Evolutionary conservation across 441 rosid genomes (phyloP), one percentile per base, ranked within the genome.

Genomic region (Pelargonium cotyledonis): DNA sequence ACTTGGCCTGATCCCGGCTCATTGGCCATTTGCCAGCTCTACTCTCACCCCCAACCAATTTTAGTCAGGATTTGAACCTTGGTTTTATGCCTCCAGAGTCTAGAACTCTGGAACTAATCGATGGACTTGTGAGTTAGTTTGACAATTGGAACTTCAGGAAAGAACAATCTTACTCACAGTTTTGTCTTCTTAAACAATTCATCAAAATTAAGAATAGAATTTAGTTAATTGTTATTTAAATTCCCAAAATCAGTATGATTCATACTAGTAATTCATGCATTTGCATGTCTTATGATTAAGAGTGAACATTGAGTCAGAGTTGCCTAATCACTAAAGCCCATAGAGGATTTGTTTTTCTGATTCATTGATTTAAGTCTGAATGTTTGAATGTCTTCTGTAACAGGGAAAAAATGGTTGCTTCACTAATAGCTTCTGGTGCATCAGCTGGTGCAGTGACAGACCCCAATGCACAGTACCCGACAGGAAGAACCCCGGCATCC

Each of bases 381-480:
- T 53, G 1, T 16, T 53, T 15, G 8, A n/a, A 53, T 53, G 60
- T 73, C 66, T 69, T 74, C 43, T 75, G 57, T 68, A 26, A 62
- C 80, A 95, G 98, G 80, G 99, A 95, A 81, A 87, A 85, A 78
- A 85, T 95, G 91, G 95, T 95, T 69, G 97, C 98, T 21, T 84
- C 96, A 1, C 96, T 95, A 72, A 66, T 95, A 75, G 98, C 97
- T 73, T 86, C 87, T 63, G 96, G 92, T 64, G 97, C 97, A 72
- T 90, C 90, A 29, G 83, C 98, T 72, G 93, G 97, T 74, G 99
- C 92, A 60, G 98, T 95, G 73, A 95, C 98, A 21, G 99, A 95
- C 85, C 97, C 99, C 58, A 86, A 41, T 67, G 60, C 80, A 66
- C 82, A 81, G 76, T 93, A 92, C 77, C 96, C 89, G 23, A 74